Conservation (phyloP, 2,329 filamentous ascomycete species). For the Tolypocladium album region DNA sequence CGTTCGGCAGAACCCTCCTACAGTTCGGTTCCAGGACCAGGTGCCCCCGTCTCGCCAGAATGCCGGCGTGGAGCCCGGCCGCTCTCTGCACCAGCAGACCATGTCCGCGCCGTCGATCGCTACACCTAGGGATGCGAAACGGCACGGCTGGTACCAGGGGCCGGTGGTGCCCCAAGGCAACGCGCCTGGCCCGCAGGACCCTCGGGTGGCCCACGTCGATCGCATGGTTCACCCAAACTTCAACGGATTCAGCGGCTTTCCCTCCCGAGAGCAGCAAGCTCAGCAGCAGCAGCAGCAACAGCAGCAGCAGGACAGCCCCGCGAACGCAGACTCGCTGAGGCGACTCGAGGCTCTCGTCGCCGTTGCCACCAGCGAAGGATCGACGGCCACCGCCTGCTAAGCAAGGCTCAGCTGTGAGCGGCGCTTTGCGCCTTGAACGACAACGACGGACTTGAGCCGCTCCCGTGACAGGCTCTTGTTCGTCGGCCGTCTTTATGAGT, state of each 20-base stretch:
- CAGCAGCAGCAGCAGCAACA: slow-evolving; percentile 13
- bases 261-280: slow-evolving; percentile 19
- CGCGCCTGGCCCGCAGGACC: slow-evolving; percentile 16
- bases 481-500: not conserved
- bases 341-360: slow-evolving; percentile 32
- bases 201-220: slow-evolving; percentile 35
- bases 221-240: slow-evolving; percentile 49
- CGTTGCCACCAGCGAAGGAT: slow-evolving; percentile 32
- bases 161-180: slow-evolving; percentile 29
- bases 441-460: not conserved
- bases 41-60: slow-evolving; percentile 23
- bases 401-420: too few species aligned
- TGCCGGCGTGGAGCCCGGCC: slow-evolving; percentile 9
- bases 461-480: not conserved
- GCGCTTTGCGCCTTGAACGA: too few species aligned
- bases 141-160: slow-evolving; percentile 63
- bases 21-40: slow-evolving; percentile 45
- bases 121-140: slow-evolving; percentile 49
- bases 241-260: slow-evolving; percentile 39
- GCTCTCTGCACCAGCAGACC: slow-evolving; percentile 42
- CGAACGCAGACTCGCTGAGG: slow-evolving; percentile 21
- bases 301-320: slow-evolving; percentile 17
- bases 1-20: slow-evolving; percentile 30
- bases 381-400: slow-evolving; percentile 29
- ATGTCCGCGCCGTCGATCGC: slow-evolving; percentile 47